Conservation (phyloP, 352 stramenopile genomes). For the Thalassiosira livingstoniorum region DNA sequence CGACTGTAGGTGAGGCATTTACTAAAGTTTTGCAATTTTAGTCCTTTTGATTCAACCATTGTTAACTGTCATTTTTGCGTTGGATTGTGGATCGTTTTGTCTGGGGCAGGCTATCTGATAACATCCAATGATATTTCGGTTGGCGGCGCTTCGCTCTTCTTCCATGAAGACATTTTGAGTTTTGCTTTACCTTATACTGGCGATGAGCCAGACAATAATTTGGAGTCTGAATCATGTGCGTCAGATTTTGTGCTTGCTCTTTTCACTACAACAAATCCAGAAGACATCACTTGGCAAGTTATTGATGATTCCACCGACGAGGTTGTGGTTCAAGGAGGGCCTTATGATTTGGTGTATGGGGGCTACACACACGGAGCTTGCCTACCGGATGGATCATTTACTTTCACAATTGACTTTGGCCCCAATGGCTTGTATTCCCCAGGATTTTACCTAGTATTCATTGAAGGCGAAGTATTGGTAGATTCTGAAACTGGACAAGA, state of each 20-base stretch:
- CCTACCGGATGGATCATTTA: background rate
- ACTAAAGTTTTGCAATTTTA: no score
- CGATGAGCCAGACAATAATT: background rate
- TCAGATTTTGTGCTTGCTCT: background rate
- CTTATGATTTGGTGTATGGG: background rate
- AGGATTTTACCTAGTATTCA: background rate
- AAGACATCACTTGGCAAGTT: background rate
- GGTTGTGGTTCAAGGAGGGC: background rate
- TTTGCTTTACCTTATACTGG: background rate
- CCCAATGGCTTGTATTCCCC: background rate
- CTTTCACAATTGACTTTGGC: background rate
- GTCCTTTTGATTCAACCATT: no score
- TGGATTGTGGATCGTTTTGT: no score
- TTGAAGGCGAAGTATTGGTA: background rate
- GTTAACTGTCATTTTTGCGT: no score
- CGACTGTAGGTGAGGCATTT: background rate
- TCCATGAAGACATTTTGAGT: background rate
- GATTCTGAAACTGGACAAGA: no score
- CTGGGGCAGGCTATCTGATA: no score
- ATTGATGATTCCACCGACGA: background rate
- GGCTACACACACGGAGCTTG: background rate
- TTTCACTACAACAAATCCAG: background rate
- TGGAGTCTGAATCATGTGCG: conserved; percentile 1
- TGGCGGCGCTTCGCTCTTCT: background rate
- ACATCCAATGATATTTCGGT: background rate